Percentiles rank a stretch among this genome's conserved stretches.
Evolutionary conservation across 2,329 filamentous ascomycete genomes (phyloP).

Genomic region (Tetracladium maxilliforme): DNA sequence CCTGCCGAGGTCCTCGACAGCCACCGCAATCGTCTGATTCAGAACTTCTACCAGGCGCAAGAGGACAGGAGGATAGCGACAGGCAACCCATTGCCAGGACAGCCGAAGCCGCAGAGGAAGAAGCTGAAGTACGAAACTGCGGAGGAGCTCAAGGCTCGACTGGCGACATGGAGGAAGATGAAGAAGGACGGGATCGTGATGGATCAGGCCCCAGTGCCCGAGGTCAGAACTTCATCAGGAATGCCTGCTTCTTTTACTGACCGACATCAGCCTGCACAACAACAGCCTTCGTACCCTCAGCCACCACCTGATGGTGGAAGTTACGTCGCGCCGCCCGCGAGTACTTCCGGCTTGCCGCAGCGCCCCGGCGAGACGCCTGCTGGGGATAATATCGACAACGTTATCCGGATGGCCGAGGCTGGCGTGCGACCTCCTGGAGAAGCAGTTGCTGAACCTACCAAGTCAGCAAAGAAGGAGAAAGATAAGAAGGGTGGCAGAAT

Average conservation of each 20-base stretch:
- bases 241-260: no score
- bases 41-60: conserved; percentile 74
- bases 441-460: conserved; percentile 26
- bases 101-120: conserved; percentile 49
- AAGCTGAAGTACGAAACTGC: conserved; percentile 60
- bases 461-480: conserved; percentile 54
- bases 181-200: no score
- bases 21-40: conserved; percentile 75
- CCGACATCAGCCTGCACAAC: no score
- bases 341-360: no score
- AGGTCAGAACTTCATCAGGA: no score
- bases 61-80: conserved; percentile 69
- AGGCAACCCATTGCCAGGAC: conserved; percentile 65
- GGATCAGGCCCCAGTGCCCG: no score
- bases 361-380: conserved; percentile 41
- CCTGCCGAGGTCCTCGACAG: conserved; percentile 71
- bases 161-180: no score
- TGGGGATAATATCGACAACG: conserved; percentile 47
- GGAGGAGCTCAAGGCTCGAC: conserved; percentile 64
- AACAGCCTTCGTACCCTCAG: no score
- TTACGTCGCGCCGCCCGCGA: no score
- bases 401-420: conserved; percentile 50
- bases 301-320: no score
- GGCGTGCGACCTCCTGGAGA: conserved; percentile 36
- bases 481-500: conserved; percentile 53